Base-by-base conservation (phyloP, 805 yeast species). In the Metschnikowia sp. region DNA sequence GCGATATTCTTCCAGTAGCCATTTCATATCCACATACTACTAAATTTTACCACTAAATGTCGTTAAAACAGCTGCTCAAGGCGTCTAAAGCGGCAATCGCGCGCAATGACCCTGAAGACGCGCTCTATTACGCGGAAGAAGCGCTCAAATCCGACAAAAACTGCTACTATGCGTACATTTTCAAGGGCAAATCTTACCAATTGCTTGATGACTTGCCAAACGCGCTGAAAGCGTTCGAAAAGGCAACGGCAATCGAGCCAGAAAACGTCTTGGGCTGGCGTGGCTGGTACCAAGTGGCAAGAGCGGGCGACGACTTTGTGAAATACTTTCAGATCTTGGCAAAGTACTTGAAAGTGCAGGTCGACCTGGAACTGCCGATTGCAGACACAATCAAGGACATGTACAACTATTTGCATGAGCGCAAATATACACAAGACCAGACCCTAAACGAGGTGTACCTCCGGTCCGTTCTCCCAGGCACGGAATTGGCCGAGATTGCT, bases 251-350 rank as follows among this genome's bases (percentile, higher is more conserved):
- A 6, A 43, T 82, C 1, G 77, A 81, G 29, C 75, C 79, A 0
- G 69, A 70, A 2, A 79, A 83, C 42, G 53, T 81, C 1, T 62
- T 78, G 26, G 95, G 90, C 0, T 91, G 94, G 95, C 88, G 87
- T 58, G 98, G 98, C 1, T 72, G 84, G 49, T 66, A 82, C 49
- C 76, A 79, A 40, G 63, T 81, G 0, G 71, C 67, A 10, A 65
- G 67, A 45, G 56, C 64, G 10, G 54, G 56, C 31, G 61, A 69
- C 3, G 75, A 79, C 45, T 69, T 67, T 52, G 57, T 61, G 4
- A 47, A 64, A 2, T 83, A 77, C 61, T 83, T 85, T 56, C 56
- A 63, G 0, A 70, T 78, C 6, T 59, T 79, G 45, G 72, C 77
- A 2, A 65, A 69, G 4, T 75, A 77, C 50, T 68, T 81, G 22